Base-by-base conservation (phyloP, 2,329 filamentous ascomycete genomes). In the Mollisia scopiformis region DNA sequence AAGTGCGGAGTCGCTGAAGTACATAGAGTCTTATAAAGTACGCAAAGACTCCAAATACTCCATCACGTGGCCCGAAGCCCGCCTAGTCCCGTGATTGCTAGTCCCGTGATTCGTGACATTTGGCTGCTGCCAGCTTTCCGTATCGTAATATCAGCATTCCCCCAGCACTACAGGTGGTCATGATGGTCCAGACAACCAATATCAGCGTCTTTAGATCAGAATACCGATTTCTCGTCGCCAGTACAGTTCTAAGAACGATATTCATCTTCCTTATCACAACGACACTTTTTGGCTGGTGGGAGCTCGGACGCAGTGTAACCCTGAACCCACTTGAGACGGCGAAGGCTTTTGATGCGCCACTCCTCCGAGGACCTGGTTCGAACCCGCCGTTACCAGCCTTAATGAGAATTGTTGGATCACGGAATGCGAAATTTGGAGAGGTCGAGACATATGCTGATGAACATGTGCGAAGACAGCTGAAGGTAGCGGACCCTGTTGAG, bases 341-440 rank as follows among this genome's bases (percentile, higher is more conserved):
- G 13, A 60, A 64, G 23, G 59, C 64, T 7, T 66, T 66, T 61
- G 46, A 62, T 52, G 62, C 61, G 11, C 57, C 62, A 11, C 35
- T 64, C 2, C 27, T 61, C 2, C 31, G 55, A 16, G 62, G 55
- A 2, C 53, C 56, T 5, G 52, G 58, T 8, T 59, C 58, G 1
- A 61, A 64, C 39, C 39, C 55, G 19, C 39, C 59, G 30, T 21
- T 54, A 6, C 2, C 6, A n/a, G 21, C 57, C 16, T 21, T 61
- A 16, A 50, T 55, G 6, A 31, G 19, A 23, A 47, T n/a, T 27
- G 19, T 51, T 21, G 46, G 47, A 30, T n/a, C 13, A 6, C 39
- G 47, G 21, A n/a, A 11, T 14, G 27, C 54, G 7, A 2, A 37
- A 19, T 57, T 39, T 33, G 58, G 58, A 0, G 58, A 60, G 35